Evolutionary conservation across 768 basidiomycete genomes (phyloP), one percentile per base, ranked within the genome.

Genomic region (Trichaptum fuscoviolaceum): DNA sequence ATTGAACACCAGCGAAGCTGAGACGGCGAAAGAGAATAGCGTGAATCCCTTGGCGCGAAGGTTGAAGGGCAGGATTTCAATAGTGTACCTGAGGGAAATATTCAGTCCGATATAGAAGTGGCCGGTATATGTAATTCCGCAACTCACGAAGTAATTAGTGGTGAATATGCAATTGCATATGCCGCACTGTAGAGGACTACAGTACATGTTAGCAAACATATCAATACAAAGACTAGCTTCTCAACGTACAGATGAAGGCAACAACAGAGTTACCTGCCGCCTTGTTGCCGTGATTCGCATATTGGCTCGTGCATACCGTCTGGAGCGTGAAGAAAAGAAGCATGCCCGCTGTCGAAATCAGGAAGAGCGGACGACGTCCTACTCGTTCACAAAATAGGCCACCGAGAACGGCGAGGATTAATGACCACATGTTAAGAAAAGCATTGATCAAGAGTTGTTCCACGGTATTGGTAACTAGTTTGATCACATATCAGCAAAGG

Each of bases 221-320:
- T 52, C 20, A 52, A 4, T 12, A 17, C 17, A 36, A 7, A 36
- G 35, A 7, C 42, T 15, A 4, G 20, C 15, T 3, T 52, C 76
- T 64, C 70, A 67, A 74, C 57, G 75, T 60, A 73, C 74, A 76
- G 64, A 76, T 73, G 66, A 75, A 71, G 6, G 73, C 74, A 34
- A 77, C 67, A 67, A 76, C 71, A 23, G 74, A 72, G 63, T 72
- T 67, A 25, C 65, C 57, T 6, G 69, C 69, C 20, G 62, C 34
- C 23, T 72, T 23, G 58, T 74, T 73, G 0, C 77, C 72, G 24
- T 78, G 77, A 58, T 84, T 76, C 15, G 80, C 79, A 73, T 83
- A 91, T 65, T 81, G 74, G 3, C 87, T 83, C 35, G 87, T 85
- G 75, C 86, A 87, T 58, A 86, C 80, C 5, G 89, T 91, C 77